A percentile compares a stretch with the other conserved stretches of the same genome.
phyloP scores from a whole-genome alignment of 2,329 filamentous ascomycete genomes.

The Neopestalotiopsis sp. region DNA sequence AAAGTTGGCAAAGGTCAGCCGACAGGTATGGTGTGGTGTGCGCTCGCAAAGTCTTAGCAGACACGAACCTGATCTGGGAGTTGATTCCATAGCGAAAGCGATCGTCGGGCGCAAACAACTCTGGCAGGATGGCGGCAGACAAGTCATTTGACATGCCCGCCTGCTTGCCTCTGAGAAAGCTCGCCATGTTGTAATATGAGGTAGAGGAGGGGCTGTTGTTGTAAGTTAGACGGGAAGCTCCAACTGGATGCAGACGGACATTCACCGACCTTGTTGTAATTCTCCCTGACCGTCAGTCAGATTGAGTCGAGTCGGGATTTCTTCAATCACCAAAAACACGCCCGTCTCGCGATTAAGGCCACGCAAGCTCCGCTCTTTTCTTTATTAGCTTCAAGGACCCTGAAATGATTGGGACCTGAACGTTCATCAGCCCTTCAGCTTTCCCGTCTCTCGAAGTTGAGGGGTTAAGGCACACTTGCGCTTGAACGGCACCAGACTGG shows the following conservation, averaged over 20 bases:
- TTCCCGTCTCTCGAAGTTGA: not conserved
- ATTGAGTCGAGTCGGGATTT: not conserved
- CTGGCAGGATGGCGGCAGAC: slow-evolving; percentile 78
- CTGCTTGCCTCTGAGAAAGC: slow-evolving; percentile 91
- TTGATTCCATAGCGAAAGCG: slow-evolving; percentile 83
- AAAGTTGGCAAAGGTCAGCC: slow-evolving; percentile 40
- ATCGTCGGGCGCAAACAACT: slow-evolving; percentile 83
- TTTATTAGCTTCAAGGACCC: not conserved
- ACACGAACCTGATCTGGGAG: slow-evolving; percentile 65
- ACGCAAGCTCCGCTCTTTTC: slow-evolving; percentile 5
- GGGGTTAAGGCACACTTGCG: not conserved
- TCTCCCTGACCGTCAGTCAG: not conserved
- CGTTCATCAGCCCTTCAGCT: not conserved
- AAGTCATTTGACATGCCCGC: slow-evolving; percentile 91
- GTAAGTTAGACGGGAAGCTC: not conserved
- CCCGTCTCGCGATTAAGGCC: not conserved
- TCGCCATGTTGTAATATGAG: slow-evolving; percentile 66
- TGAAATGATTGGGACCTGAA: slow-evolving; percentile 2
- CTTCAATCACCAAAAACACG: not conserved
- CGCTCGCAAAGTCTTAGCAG: not conserved
- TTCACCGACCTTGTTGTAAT: not conserved
- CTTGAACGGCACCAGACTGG: not conserved
- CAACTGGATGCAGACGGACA: not conserved
- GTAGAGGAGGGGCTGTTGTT: not conserved
- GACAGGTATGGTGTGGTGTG: not conserved